Conservation (phyloP, 2,329 filamentous ascomycete species). For the Phoma herbarum region DNA sequence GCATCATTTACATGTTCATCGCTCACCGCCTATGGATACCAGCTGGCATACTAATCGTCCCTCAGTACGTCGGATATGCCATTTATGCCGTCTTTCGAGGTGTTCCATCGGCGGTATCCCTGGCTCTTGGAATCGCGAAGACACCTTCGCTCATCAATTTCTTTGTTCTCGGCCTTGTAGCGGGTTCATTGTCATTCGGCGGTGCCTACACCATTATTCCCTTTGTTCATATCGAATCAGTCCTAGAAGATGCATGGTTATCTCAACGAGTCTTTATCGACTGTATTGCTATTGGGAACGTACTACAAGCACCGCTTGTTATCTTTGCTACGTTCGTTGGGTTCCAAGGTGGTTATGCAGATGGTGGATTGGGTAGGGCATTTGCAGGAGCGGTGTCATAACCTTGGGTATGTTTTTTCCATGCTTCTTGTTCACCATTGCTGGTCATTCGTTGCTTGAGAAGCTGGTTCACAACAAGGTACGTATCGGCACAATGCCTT, state of each 20-base stretch:
- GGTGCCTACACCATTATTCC: neutral
- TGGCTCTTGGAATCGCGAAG: neutral
- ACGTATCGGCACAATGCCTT: neutral
- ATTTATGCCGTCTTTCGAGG: neutral
- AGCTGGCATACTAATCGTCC: neutral
- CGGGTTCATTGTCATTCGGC: neutral
- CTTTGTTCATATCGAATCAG: neutral
- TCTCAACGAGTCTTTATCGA: neutral
- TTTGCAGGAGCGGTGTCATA: neutral
- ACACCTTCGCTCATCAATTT: neutral
- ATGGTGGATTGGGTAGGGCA: neutral
- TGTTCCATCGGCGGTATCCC: neutral
- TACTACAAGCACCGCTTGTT: neutral
- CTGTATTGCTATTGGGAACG: neutral
- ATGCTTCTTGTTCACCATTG: neutral
- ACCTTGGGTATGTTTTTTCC: neutral
- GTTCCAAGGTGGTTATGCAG: neutral
- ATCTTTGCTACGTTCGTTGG: neutral
- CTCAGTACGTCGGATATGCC: neutral
- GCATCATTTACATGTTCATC: neutral
- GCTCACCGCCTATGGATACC: neutral
- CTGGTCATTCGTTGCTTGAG: neutral
- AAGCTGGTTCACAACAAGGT: conserved; percentile 1
- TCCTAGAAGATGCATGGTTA: neutral
- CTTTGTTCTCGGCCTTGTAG: neutral